Evolutionary conservation across 2,329 filamentous ascomycete species (phyloP).

Genomic region (Biscogniauxia mediterranea): DNA sequence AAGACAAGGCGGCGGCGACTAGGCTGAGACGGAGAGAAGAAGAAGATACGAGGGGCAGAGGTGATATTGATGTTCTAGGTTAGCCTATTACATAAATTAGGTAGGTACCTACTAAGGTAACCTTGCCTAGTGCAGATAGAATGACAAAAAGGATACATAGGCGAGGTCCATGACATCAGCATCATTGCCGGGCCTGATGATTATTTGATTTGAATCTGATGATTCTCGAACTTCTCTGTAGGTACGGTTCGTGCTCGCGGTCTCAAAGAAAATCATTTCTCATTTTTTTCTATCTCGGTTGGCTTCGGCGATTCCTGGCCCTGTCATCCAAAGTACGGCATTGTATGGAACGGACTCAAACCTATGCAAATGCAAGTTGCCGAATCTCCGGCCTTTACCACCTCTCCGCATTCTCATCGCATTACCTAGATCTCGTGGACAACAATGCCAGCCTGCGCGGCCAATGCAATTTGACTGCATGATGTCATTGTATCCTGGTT

Average conservation of each 20-base stretch:
- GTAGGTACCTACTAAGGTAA: no score
- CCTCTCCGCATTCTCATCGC: neutral
- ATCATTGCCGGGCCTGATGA: neutral
- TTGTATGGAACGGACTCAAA: neutral
- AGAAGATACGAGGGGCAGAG: neutral
- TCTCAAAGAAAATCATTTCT: neutral
- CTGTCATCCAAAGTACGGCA: neutral
- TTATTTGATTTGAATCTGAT: neutral
- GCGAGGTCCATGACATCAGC: neutral
- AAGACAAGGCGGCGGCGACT: neutral
- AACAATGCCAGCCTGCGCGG: neutral
- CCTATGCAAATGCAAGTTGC: neutral
- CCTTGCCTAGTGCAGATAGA: no score
- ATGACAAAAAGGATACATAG: neutral
- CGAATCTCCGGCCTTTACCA: neutral
- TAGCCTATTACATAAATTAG: no score
- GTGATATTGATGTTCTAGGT: no score
- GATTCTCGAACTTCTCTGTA: neutral
- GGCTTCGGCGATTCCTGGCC: neutral
- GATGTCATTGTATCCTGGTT: neutral
- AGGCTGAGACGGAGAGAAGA: no score
- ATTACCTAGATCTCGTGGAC: neutral
- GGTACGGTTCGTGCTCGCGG: neutral
- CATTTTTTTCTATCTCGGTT: neutral
- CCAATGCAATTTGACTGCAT: neutral